Conservation (phyloP, 2,329 filamentous ascomycete genomes). For the Tolypocladium album region DNA sequence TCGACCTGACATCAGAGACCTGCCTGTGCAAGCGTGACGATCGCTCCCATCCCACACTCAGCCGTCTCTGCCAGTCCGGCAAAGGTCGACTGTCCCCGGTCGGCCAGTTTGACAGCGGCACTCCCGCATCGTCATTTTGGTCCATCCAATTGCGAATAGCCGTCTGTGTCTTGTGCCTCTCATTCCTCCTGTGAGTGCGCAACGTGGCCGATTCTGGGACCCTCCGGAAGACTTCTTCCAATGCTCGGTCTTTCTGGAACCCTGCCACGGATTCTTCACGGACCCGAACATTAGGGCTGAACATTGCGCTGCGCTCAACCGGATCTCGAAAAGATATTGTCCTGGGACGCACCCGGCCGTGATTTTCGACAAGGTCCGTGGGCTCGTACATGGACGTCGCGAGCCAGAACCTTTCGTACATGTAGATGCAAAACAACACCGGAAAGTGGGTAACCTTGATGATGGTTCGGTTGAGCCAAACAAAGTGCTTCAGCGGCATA, state of each 20-base stretch:
- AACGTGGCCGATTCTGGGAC: constrained; percentile 55
- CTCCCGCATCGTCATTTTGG: constrained; percentile 42
- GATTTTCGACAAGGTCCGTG: constrained; percentile 73
- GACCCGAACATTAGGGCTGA: constrained; percentile 61
- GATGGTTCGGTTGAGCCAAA: constrained; percentile 76
- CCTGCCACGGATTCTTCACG: constrained; percentile 82
- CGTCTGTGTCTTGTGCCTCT: constrained; percentile 64
- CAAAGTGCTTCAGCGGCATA: constrained; percentile 71
- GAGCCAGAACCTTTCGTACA: constrained; percentile 76
- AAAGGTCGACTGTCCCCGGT: constrained; percentile 33
- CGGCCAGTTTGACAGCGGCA: constrained; percentile 36
- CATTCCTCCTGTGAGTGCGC: constrained; percentile 48
- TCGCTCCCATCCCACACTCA: constrained; percentile 40
- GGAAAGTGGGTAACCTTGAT: constrained; percentile 91
- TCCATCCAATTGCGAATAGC: constrained; percentile 91
- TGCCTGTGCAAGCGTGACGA: constrained; percentile 32
- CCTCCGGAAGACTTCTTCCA: constrained; percentile 82
- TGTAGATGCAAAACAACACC: constrained; percentile 73
- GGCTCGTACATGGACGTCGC: constrained; percentile 69
- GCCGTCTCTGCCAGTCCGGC: constrained; percentile 38
- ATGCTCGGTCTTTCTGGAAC: constrained; percentile 76
- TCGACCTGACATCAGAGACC: constrained; percentile 47
- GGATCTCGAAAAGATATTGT: constrained; percentile 48
- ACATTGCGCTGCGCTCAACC: constrained; percentile 47
- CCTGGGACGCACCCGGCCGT: constrained; percentile 37